Evolutionary conservation across 2,329 filamentous ascomycete genomes (phyloP), one percentile per base, ranked within the genome.

Genomic region (Clarireedia monteithiana): DNA sequence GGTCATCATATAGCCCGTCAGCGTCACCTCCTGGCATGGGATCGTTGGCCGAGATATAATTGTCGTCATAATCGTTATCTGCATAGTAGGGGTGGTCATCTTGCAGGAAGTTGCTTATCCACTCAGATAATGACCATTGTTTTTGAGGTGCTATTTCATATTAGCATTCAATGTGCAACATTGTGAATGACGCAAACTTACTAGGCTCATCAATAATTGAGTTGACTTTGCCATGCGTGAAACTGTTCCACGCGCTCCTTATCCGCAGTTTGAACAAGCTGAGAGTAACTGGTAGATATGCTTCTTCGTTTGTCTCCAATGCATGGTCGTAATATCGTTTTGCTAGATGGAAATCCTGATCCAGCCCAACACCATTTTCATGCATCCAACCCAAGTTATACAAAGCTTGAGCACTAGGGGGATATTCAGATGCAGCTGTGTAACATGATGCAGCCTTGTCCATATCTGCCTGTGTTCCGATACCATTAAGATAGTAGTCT

Each of bases 311-410:
- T 0, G 92, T 91, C 67, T 91, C 89, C 30, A 96, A 75, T 1
- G 94, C 92, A 59, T 94, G 81, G 66, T 99, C 94, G 68, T 99
- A 99, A 72, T 91, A 96, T 53, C 94, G 80, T 73, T 99, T 99
- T 2, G 95, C 94, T 56, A 99, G 83, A 68, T 99, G 94, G 70
- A 95, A 99, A 68, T 99, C 94, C 69, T 99, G 94, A 54, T 88
- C 86, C 20, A 97, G 81, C 2, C 91, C 90, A 50, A 97, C 79
- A 6, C 94, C 94, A 67, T 97, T 96, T 72, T 99, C 94, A 67
- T 99, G 91, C 92, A 99, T 97, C 94, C 94, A 99, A 5, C 94
- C 95, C 14, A 99, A 77, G 66, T 99, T 97, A 82, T 91, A 99
- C 56, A 96, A 83, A 14, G 95, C 94, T 72, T 99, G 95, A 2